These are phyloP conservation scores for Elaeis oleifera DNA, from an alignment of 202 grass and related monocot species.

Conservation along the genomic window DNA sequence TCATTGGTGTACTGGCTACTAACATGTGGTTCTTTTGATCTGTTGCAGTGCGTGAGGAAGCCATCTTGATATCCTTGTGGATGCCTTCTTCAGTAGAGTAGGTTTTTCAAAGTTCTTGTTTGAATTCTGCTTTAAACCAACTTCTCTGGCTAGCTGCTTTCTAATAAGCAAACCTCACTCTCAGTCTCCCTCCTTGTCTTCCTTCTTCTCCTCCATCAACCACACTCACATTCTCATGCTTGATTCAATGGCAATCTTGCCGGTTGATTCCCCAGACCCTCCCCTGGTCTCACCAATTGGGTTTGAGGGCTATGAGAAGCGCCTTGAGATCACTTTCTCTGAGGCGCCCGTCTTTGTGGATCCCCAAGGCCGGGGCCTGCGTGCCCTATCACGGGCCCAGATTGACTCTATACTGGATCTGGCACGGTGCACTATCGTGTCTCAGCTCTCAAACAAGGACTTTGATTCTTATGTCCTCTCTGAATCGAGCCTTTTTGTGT, in stretches of 20 bases:
- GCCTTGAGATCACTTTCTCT: slow-evolving; percentile 16
- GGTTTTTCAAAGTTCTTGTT: neutral
- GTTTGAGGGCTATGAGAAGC: slow-evolving; percentile 21
- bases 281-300: neutral
- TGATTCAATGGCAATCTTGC: neutral
- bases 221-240: neutral
- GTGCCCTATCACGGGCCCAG: neutral
- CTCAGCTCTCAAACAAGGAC: slow-evolving; percentile 9
- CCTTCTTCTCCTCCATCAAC: neutral
- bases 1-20: too few relatives aligned
- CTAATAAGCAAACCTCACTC: neutral
- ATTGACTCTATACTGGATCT: slow-evolving; percentile 12
- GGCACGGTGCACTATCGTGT: slow-evolving; percentile 11
- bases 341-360: slow-evolving; percentile 2
- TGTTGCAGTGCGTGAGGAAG: slow-evolving; percentile 10
- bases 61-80: slow-evolving; percentile 14
- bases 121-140: neutral
- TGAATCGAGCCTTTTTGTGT: slow-evolving; percentile 16
- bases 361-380: slow-evolving; percentile 1
- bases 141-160: slow-evolving; percentile 7
- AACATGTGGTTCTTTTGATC: neutral
- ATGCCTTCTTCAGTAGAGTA: neutral
- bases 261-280: neutral
- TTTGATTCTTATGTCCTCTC: slow-evolving; percentile 19
- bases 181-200: neutral